Evolutionary conservation across 2,329 filamentous ascomycete species (phyloP).

Genomic region (Ustulina deusta): DNA sequence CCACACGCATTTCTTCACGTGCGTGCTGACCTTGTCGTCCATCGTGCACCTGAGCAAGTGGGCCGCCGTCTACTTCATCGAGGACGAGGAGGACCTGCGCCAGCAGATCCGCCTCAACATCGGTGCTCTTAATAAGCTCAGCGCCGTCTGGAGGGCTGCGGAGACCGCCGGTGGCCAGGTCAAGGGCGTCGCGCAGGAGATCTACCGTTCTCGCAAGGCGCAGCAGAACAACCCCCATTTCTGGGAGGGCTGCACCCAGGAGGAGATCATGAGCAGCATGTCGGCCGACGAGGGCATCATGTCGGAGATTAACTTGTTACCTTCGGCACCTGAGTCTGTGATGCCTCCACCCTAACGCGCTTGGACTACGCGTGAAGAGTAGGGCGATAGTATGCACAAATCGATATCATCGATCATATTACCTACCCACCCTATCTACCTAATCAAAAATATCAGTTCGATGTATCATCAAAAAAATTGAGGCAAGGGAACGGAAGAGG

Average conservation of each 20-base stretch:
- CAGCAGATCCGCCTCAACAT: conserved; percentile 84
- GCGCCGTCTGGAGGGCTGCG: conserved; percentile 79
- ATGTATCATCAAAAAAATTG: conserved; percentile 14
- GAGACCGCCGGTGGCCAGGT: conserved; percentile 78
- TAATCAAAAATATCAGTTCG: neutral
- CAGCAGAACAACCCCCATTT: conserved; percentile 65
- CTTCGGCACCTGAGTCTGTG: conserved; percentile 32
- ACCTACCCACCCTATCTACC: too few relatives aligned
- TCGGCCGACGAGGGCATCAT: conserved; percentile 70
- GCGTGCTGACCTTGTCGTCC: conserved; percentile 80
- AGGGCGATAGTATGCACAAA: neutral
- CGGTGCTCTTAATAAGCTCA: conserved; percentile 77
- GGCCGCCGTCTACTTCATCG: conserved; percentile 70
- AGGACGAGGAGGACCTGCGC: conserved; percentile 74
- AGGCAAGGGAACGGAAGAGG: neutral
- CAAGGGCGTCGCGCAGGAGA: conserved; percentile 81
- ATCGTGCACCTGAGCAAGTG: conserved; percentile 87
- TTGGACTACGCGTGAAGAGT: neutral
- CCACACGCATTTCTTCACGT: conserved; percentile 88
- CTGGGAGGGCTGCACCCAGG: conserved; percentile 67
- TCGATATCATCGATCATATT: neutral
- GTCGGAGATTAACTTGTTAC: conserved; percentile 64
- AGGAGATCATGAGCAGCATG: conserved; percentile 67
- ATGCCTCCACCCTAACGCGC: conserved; percentile 30
- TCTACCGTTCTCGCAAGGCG: conserved; percentile 71